phyloP scores from a whole-genome alignment of 352 stramenopile genomes.

The Pythium vanterpoolii region DNA sequence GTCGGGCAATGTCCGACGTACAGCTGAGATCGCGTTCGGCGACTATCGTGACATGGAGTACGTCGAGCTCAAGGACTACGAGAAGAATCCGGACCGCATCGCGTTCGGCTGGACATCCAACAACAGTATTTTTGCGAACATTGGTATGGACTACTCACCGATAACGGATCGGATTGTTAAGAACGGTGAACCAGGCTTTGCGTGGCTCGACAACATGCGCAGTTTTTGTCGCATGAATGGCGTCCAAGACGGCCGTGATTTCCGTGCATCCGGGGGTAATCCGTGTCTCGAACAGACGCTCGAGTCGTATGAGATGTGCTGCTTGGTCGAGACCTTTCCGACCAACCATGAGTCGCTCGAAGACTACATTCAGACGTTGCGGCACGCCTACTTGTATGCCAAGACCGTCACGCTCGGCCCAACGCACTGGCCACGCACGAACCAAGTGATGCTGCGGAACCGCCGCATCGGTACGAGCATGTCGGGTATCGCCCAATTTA shows the following conservation, averaged over 20 bases:
- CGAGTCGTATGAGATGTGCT: conserved; percentile 95
- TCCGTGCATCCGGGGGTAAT: conserved; percentile 83
- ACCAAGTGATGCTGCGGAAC: conserved; percentile 91
- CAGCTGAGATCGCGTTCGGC: conserved; percentile 93
- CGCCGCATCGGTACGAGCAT: conserved; percentile 91
- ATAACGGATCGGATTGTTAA: conserved; percentile 81
- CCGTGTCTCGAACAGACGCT: conserved; percentile 91
- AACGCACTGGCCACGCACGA: conserved; percentile 91
- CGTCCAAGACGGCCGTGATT: conserved; percentile 75
- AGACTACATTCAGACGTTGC: conserved; percentile 87
- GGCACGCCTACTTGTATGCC: conserved; percentile 89
- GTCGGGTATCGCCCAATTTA: conserved; percentile 92
- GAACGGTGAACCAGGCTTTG: conserved; percentile 92
- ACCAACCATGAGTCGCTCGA: conserved; percentile 78
- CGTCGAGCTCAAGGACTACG: conserved; percentile 91
- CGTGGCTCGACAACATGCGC: conserved; percentile 95
- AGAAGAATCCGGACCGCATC: conserved; percentile 84
- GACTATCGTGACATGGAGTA: conserved; percentile 85
- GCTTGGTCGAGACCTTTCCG: conserved; percentile 93
- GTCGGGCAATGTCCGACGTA: conserved; percentile 90
- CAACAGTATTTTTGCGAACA: conserved; percentile 91
- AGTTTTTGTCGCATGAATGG: conserved; percentile 89
- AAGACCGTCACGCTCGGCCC: conserved; percentile 93
- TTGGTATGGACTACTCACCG: conserved; percentile 91
- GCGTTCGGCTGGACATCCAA: conserved; percentile 92